phyloP scores from a whole-genome alignment of 352 stramenopile species.

The Globisporangium viniferum region DNA sequence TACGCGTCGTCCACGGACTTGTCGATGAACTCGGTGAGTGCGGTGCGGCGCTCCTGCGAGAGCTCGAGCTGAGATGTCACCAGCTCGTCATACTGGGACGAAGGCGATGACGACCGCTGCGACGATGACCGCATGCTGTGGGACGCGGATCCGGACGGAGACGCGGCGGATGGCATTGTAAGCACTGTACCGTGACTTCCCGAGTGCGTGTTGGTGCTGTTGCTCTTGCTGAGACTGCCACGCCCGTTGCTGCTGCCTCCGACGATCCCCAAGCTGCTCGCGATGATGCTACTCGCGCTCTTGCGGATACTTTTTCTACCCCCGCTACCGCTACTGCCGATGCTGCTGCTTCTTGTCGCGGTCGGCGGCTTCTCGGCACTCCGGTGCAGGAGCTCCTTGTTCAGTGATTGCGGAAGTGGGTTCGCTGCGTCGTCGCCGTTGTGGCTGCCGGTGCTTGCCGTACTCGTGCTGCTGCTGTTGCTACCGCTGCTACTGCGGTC shows the following conservation, averaged over 20 bases:
- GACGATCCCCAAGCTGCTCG: conserved; percentile 18
- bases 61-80: conserved; percentile 7
- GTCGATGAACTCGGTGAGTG: conserved; percentile 76
- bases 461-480: conserved; percentile 22
- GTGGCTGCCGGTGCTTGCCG: conserved; percentile 15
- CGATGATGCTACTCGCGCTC: conserved; percentile 21
- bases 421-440: conserved; percentile 9
- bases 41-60: conserved; percentile 14
- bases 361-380: conserved; percentile 3
- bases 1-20: conserved; percentile 76
- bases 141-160: conserved; percentile 16
- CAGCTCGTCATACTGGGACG: conserved; percentile 5
- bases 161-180: conserved; percentile 27
- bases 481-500: conserved; percentile 21
- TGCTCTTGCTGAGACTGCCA: conserved; percentile 11
- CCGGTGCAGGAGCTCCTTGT: neutral
- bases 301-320: conserved; percentile 15
- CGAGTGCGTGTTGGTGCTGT: conserved; percentile 11
- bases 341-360: conserved; percentile 1
- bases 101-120: conserved; percentile 9
- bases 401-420: neutral
- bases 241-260: conserved; percentile 9
- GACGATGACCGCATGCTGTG: conserved; percentile 3
- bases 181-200: conserved; percentile 16
- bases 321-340: neutral